Evolutionary conservation across 345 rosid species (phyloP).

Genomic region (Toxicodendron radicans): DNA sequence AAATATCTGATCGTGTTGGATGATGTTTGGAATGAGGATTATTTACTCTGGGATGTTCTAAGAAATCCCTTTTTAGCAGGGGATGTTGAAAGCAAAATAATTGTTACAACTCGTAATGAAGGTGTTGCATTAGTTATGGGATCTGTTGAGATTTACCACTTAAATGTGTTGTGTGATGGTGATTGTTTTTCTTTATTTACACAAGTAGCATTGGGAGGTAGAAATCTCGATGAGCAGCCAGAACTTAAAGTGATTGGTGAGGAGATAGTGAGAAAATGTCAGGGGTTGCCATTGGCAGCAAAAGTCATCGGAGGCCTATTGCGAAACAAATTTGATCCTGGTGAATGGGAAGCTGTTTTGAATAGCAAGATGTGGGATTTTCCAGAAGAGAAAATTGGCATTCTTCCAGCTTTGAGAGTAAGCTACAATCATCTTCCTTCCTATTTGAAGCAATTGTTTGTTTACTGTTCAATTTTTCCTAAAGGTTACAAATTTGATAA

Average conservation of each 20-base stretch:
- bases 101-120: too few relatives aligned
- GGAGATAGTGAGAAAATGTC: slow-evolving; percentile 18
- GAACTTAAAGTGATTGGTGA: not conserved
- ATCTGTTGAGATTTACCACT: not conserved
- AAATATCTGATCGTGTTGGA: too few relatives aligned
- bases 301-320: not conserved
- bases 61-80: too few relatives aligned
- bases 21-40: too few relatives aligned
- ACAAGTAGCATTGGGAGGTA: not conserved
- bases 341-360: slow-evolving; percentile 5
- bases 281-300: slow-evolving; percentile 18
- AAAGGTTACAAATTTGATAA: not conserved
- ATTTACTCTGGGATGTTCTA: too few relatives aligned
- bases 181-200: slow-evolving; percentile 15
- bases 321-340: not conserved
- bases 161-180: not conserved
- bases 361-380: slow-evolving; percentile 15
- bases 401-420: slow-evolving; percentile 8
- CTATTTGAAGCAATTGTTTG: slow-evolving; percentile 3
- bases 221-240: not conserved
- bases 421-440: slow-evolving; percentile 18
- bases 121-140: too few relatives aligned
- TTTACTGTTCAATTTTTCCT: not conserved
- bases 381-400: not conserved
- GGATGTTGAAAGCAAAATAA: too few relatives aligned